Percentiles rank a stretch among this genome's conserved stretches.
These are phyloP conservation scores for Saccharomyces jurei DNA, from an alignment of 805 yeast species.

Conservation along the genomic window DNA sequence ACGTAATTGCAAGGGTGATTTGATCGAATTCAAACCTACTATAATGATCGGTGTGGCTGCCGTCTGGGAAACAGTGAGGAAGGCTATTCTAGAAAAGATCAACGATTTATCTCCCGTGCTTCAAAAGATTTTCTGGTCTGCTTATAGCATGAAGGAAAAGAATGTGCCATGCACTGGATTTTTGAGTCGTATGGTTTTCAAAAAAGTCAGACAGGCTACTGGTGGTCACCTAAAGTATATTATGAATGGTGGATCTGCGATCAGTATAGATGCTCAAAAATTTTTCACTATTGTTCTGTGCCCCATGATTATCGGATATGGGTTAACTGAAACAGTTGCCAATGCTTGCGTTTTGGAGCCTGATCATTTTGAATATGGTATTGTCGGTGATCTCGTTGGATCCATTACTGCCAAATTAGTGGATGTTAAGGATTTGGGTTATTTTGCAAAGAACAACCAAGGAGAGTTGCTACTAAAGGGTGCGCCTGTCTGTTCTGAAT, in stretches of 20 bases:
- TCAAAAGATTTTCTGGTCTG: conserved; percentile 86
- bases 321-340: conserved; percentile 93
- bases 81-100: conserved; percentile 78
- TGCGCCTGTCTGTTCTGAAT: conserved; percentile 61
- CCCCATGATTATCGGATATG: conserved; percentile 91
- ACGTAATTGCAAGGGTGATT: conserved; percentile 81
- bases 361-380: conserved; percentile 52
- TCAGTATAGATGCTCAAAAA: conserved; percentile 72
- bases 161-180: conserved; percentile 67
- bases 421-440: conserved; percentile 87
- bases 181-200: conserved; percentile 67
- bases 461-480: conserved; percentile 88
- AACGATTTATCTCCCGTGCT: conserved; percentile 52
- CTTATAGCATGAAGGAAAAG: conserved; percentile 66
- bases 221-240: conserved; percentile 75
- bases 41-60: conserved; percentile 99
- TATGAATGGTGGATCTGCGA: conserved; percentile 90
- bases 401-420: conserved; percentile 80
- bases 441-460: conserved; percentile 80
- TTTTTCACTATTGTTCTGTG: conserved; percentile 71
- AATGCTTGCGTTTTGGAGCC: conserved; percentile 68
- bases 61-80: conserved; percentile 92
- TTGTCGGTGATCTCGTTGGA: conserved; percentile 77
- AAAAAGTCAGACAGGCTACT: conserved; percentile 86
- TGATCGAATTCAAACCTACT: conserved; percentile 81